Evolutionary conservation across 1,284 basidiomycete species (phyloP).

Genomic region (Sporisorium graminicola): DNA sequence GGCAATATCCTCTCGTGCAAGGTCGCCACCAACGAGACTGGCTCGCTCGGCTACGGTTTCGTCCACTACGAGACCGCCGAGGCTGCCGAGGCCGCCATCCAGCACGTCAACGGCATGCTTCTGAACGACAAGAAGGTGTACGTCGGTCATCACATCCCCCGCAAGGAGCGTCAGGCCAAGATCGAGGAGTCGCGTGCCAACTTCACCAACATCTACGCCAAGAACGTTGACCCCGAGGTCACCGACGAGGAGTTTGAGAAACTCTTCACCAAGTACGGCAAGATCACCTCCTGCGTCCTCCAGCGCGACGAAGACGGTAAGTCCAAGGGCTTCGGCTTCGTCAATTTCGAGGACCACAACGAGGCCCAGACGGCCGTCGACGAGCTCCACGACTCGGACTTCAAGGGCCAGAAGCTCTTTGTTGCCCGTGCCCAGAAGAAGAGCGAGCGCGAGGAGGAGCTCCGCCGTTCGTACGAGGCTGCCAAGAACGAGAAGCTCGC

Average conservation of each 20-base stretch:
- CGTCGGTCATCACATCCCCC: slow-evolving; percentile 96
- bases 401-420: slow-evolving; percentile 90
- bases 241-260: slow-evolving; percentile 88
- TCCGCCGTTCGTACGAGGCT: slow-evolving; percentile 92
- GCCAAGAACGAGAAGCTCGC: slow-evolving; percentile 95
- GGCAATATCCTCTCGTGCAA: slow-evolving; percentile 99
- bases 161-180: slow-evolving; percentile 85
- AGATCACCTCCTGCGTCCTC: slow-evolving; percentile 90
- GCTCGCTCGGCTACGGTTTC: slow-evolving; percentile 81
- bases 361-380: slow-evolving; percentile 92
- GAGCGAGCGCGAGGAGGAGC: slow-evolving; percentile 96
- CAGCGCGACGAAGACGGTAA: slow-evolving; percentile 82
- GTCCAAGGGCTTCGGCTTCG: slow-evolving; percentile 95
- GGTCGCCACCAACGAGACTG: slow-evolving; percentile 77
- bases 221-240: slow-evolving; percentile 91
- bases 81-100: slow-evolving; percentile 89
- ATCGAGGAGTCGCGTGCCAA: slow-evolving; percentile 96
- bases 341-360: slow-evolving; percentile 94
- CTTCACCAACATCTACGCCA: slow-evolving; percentile 98
- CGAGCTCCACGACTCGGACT: slow-evolving; percentile 86
- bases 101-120: slow-evolving; percentile 99
- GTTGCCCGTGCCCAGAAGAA: slow-evolving; percentile 99
- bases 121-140: slow-evolving; percentile 91
- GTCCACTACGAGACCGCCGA: slow-evolving; percentile 99
- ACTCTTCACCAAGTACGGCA: slow-evolving; percentile 84